Percentiles rank a stretch among this genome's conserved stretches.
phyloP scores from a whole-genome alignment of 805 yeast species.

The Priceomyces haplophilus region DNA sequence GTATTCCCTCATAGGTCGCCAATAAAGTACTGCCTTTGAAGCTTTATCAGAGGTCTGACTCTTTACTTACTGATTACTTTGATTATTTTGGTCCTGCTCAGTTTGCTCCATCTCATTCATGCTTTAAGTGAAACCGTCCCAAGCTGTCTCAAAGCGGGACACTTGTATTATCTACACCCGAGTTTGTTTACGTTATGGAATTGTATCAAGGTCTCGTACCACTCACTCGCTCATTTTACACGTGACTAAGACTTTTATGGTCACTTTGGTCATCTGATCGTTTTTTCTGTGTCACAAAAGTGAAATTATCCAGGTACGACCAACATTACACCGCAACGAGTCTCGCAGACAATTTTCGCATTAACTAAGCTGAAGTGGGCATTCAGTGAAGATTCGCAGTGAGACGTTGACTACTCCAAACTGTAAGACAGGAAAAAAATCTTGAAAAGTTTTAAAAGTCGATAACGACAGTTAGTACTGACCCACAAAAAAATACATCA shows the following conservation, averaged over 20 bases:
- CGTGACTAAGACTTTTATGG: background rate
- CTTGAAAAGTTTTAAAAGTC: constrained; percentile 1
- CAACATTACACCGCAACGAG: background rate
- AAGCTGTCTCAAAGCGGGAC: background rate
- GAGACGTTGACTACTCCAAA: background rate
- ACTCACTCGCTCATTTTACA: background rate
- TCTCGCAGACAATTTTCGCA: background rate
- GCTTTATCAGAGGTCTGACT: no score
- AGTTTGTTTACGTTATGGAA: background rate
- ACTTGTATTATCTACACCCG: background rate
- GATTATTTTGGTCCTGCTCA: constrained; percentile 20
- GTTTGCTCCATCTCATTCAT: constrained; percentile 12
- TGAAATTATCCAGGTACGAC: background rate
- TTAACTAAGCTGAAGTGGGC: constrained; percentile 1
- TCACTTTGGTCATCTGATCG: background rate
- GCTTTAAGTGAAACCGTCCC: background rate
- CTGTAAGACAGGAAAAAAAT: constrained; percentile 2
- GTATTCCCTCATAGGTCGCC: background rate
- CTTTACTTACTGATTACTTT: constrained; percentile 39
- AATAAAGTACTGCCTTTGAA: no score
- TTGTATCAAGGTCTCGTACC: background rate
- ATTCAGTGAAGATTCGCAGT: background rate
- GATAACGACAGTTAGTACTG: constrained; percentile 4
- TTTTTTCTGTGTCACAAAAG: background rate
- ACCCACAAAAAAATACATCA: constrained; percentile 15